Conservation (phyloP, 805 yeast genomes). For the Yarrowia yakushimensis region DNA sequence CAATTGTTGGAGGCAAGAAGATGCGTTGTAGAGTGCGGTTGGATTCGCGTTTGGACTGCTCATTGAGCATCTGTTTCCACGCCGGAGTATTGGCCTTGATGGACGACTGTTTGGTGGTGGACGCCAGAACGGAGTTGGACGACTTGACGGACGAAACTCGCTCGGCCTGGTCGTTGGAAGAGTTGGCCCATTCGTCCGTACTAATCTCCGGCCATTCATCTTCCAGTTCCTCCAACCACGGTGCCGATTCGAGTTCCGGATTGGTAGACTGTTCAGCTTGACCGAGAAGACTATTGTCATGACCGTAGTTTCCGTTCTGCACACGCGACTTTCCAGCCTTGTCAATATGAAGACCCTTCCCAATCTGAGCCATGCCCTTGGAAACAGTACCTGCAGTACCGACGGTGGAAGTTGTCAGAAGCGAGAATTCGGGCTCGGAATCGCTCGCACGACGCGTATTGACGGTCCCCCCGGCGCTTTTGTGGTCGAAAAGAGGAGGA, state of each 20-base stretch:
- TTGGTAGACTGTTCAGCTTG: too few relatives aligned
- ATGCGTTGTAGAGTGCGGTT: conserved; percentile 16
- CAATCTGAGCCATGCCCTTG: conserved; percentile 14
- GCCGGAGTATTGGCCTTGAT: conserved; percentile 1
- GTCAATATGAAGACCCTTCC: neutral
- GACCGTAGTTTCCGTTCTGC: too few relatives aligned
- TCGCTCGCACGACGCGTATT: conserved; percentile 10
- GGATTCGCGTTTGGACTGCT: neutral
- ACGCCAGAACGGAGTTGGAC: neutral
- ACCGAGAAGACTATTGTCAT: too few relatives aligned
- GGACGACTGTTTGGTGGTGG: neutral
- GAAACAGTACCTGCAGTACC: neutral
- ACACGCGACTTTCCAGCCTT: too few relatives aligned
- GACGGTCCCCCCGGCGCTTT: neutral
- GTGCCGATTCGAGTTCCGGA: neutral
- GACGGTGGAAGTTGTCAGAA: neutral
- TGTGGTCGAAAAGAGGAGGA: conserved; percentile 14
- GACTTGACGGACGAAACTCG: conserved; percentile 1
- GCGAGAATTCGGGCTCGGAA: conserved; percentile 2
- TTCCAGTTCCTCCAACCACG: conserved; percentile 5
- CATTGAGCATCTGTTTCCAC: conserved; percentile 12
- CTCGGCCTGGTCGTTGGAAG: neutral
- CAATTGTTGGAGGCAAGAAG: conserved; percentile 3
- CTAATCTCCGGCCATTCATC: conserved; percentile 16
- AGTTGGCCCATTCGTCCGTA: neutral